Evolutionary conservation across 2,329 filamentous ascomycete species (phyloP), one percentile per base, ranked within the genome.

Genomic region (Periconia sp.): DNA sequence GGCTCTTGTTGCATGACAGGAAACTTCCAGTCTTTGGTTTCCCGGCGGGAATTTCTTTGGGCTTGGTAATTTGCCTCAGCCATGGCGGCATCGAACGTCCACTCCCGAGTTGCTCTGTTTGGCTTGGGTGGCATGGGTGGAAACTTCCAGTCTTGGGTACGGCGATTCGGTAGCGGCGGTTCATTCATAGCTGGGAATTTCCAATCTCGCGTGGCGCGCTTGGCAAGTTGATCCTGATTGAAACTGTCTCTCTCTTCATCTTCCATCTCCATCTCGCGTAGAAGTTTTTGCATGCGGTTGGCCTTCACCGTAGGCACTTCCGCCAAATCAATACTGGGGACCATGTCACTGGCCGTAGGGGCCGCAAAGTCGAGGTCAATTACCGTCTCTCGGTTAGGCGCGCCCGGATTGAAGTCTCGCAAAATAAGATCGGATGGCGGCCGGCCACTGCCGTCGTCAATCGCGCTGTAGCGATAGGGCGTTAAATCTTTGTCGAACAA

Each of bases 311-410:
- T 85, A 29, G 80, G 74, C 5, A 79, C 75, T 33, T 77, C 73
- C 7, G 75, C 72, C 7, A 78, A 53, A 22, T 71, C 75, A 24
- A 78, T 73, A 17, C 70, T 68, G 2, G 67, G 68, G 7, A 65
- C 50, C n/a, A n/a, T n/a, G 15, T 66, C 64, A 5, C 61, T 56
- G 11, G 52, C 48, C 2, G 60, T 63, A 3, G 68, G 65, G 36
- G 64, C 74, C 13, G 78, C 79, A 28, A 75, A 78, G 59, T 84
- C 81, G 25, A 86, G 72, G 55, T 85, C 81, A 42, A 84, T 82
- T 45, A 77, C 68, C 11, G 75, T 78, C 56, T 73, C 81, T 32
- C 75, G 71, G 43, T 75, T 74, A 2, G 71, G 70, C 18, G 69
- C 70, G 4, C 68, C 65, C 22, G 66, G 66, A 32, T 69, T 66